A percentile compares a stretch with the other conserved stretches of the same genome.
phyloP scores from a whole-genome alignment of 495 filamentous ascomycete genomes.

The Bathelium albidoporum region DNA sequence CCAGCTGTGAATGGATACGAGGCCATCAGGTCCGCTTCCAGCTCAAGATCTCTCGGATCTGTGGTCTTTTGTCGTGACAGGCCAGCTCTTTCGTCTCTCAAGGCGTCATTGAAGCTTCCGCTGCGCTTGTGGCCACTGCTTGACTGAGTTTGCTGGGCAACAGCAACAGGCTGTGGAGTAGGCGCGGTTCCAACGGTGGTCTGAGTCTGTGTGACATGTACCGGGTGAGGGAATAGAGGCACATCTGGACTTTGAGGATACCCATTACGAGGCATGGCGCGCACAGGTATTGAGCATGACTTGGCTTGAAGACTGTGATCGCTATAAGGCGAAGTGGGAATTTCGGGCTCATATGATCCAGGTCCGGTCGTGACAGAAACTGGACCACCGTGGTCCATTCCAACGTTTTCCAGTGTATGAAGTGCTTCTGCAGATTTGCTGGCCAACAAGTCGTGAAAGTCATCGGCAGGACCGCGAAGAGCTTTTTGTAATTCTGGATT shows the following conservation, averaged over 20 bases:
- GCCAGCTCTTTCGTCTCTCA: conserved; percentile 61
- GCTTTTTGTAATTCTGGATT: conserved; percentile 2
- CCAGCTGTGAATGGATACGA: conserved; percentile 65
- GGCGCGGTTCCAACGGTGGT: conserved; percentile 4
- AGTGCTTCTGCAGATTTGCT: conserved; percentile 1
- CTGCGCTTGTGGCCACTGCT: conserved; percentile 56
- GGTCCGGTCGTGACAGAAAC: neutral
- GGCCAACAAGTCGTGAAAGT: neutral
- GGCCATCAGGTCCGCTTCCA: conserved; percentile 41
- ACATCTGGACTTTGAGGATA: conserved; percentile 14
- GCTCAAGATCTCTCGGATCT: neutral
- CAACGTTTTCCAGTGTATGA: neutral
- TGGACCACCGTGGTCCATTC: neutral
- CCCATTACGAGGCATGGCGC: conserved; percentile 17
- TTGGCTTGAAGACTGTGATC: conserved; percentile 55
- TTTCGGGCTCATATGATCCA: conserved; percentile 4
- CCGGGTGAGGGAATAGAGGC: conserved; percentile 23
- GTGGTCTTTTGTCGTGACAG: conserved; percentile 24
- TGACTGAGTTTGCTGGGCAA: conserved; percentile 15
- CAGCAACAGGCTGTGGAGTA: conserved; percentile 14
- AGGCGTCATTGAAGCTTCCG: conserved; percentile 76
- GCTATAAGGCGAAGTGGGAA: conserved; percentile 32
- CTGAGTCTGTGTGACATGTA: neutral
- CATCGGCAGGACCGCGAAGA: neutral
- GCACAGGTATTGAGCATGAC: conserved; percentile 71